Evolutionary conservation across 169 alveolate species (phyloP).

Genomic region (Plasmodium reichenowi): DNA sequence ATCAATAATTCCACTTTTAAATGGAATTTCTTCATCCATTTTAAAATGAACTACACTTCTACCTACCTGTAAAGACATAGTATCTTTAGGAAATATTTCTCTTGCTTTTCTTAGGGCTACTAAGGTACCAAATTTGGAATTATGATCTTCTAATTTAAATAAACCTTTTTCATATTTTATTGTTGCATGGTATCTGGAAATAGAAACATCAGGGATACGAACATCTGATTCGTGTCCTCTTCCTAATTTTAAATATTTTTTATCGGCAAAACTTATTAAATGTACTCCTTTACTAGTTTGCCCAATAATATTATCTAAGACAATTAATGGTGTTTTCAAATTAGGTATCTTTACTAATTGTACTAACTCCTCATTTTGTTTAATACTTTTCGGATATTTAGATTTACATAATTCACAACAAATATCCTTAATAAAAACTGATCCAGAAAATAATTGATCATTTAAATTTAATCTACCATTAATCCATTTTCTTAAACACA

Average conservation of each 20-base stretch:
- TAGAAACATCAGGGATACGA: constrained; percentile 98
- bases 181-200: constrained; percentile 97
- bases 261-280: constrained; percentile 86
- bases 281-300: constrained; percentile 87
- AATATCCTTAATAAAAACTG: constrained; percentile 85
- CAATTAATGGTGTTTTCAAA: constrained; percentile 91
- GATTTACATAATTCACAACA: constrained; percentile 91
- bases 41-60: constrained; percentile 82
- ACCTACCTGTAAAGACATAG: constrained; percentile 87
- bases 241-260: constrained; percentile 91
- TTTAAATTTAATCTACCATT: constrained; percentile 90
- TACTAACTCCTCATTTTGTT: constrained; percentile 84
- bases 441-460: constrained; percentile 79
- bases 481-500: constrained; percentile 96
- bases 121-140: constrained; percentile 98
- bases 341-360: constrained; percentile 88
- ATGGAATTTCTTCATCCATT: constrained; percentile 77
- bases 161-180: constrained; percentile 92
- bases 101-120: constrained; percentile 91
- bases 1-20: constrained; percentile 60
- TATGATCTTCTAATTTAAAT: constrained; percentile 95
- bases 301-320: constrained; percentile 90
- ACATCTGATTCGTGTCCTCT: constrained; percentile 99
- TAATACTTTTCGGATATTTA: constrained; percentile 85
- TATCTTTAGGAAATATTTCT: constrained; percentile 76